Conservation (phyloP, 495 filamentous ascomycete genomes). For the Penicillium verhagenii region DNA sequence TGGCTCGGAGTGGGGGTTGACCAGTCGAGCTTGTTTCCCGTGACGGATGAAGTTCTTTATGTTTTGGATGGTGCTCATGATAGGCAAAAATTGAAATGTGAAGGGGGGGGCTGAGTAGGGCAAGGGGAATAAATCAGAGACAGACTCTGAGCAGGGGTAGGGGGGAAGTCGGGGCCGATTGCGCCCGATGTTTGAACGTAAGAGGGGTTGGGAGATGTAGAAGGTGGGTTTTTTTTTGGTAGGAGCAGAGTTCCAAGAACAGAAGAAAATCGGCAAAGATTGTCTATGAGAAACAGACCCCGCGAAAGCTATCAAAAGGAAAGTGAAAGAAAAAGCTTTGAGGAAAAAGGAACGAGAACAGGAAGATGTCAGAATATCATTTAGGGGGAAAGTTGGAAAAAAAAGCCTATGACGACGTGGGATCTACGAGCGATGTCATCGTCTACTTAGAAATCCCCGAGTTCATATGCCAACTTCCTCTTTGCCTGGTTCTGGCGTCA, state of each 20-base stretch:
- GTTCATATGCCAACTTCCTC: too few species aligned
- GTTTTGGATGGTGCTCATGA: conserved; percentile 81
- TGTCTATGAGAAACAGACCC: neutral
- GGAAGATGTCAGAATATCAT: conserved; percentile 59
- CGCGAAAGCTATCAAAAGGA: neutral
- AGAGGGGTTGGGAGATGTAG: neutral
- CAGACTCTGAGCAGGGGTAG: too few species aligned
- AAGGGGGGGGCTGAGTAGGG: neutral
- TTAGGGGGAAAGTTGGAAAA: conserved; percentile 1
- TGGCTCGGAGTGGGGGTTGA: conserved; percentile 61
- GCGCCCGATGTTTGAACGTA: neutral
- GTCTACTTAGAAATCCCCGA: neutral
- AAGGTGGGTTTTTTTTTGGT: neutral
- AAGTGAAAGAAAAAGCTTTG: conserved; percentile 33
- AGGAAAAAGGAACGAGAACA: conserved; percentile 72
- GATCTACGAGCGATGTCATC: conserved; percentile 29
- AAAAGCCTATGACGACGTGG: conserved; percentile 26
- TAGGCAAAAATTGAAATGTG: conserved; percentile 13
- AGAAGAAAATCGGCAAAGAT: neutral
- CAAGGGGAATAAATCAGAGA: neutral
- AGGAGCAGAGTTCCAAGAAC: neutral
- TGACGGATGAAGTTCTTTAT: conserved; percentile 98
- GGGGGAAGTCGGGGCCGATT: neutral
- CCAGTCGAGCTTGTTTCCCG: conserved; percentile 87
- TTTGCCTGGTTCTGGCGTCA: neutral